These are phyloP conservation scores for Phaeotremella skinneri DNA, from an alignment of 768 basidiomycete genomes.

Conservation along the genomic window DNA sequence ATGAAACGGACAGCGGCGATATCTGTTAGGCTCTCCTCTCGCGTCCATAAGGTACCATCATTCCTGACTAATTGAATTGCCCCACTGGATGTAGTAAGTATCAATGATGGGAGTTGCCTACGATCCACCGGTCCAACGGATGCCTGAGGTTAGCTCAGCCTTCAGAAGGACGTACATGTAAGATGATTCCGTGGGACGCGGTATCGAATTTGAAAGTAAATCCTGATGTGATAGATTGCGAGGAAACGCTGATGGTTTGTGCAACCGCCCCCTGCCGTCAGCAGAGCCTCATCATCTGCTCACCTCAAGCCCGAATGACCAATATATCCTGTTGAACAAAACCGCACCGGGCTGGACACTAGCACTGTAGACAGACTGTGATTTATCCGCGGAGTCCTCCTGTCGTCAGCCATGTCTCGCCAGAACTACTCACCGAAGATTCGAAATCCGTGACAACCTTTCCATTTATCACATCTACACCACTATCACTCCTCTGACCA, in stretches of 20 bases:
- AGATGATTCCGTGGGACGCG: slow-evolving; percentile 64
- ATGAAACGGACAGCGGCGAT: slow-evolving; percentile 67
- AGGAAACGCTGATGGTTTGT: slow-evolving; percentile 29
- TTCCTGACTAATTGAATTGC: slow-evolving; percentile 72
- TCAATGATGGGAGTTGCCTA: slow-evolving; percentile 24
- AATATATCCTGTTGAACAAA: slow-evolving; percentile 65
- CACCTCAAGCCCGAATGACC: slow-evolving; percentile 63
- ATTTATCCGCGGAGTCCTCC: slow-evolving; percentile 52
- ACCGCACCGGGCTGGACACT: slow-evolving; percentile 58
- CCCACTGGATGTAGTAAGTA: slow-evolving; percentile 70
- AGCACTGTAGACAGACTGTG: slow-evolving; percentile 62
- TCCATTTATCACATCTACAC: slow-evolving; percentile 60
- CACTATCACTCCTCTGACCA: slow-evolving; percentile 60
- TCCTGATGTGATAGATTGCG: slow-evolving; percentile 35
- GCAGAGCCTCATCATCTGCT: slow-evolving; percentile 34
- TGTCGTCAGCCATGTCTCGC: slow-evolving; percentile 7
- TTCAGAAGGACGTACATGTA: slow-evolving; percentile 57
- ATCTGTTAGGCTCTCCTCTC: slow-evolving; percentile 74
- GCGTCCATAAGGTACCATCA: slow-evolving; percentile 64
- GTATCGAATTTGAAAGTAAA: slow-evolving; percentile 68
- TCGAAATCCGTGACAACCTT: slow-evolving; percentile 57
- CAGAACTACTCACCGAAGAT: slow-evolving; percentile 56
- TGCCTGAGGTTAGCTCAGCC: slow-evolving; percentile 18
- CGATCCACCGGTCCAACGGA: slow-evolving; percentile 22
- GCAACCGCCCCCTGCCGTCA: slow-evolving; percentile 24